A percentile compares a stretch with the other conserved stretches of the same genome.
These are phyloP conservation scores for Penicillium maclennaniae DNA, from an alignment of 495 filamentous ascomycete genomes.

Conservation along the genomic window DNA sequence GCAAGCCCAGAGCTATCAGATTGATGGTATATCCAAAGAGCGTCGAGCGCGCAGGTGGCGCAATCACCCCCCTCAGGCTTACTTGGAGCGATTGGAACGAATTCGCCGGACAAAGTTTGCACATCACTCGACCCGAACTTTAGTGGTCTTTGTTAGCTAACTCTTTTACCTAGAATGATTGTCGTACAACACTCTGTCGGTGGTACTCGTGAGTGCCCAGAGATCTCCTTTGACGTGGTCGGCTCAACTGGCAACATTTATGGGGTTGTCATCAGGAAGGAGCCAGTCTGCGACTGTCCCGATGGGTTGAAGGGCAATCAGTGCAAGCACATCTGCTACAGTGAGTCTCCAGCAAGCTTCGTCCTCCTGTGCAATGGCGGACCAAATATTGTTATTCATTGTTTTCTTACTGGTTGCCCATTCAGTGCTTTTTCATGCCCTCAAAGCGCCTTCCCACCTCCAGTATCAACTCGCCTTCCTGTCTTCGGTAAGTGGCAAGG, in stretches of 20 bases:
- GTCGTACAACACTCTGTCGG: slow-evolving; percentile 48
- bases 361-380: neutral
- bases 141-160: neutral
- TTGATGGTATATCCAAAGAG: slow-evolving; percentile 20
- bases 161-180: slow-evolving; percentile 49
- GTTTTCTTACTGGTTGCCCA: slow-evolving; percentile 16
- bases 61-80: slow-evolving; percentile 34
- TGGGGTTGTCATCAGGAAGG: slow-evolving; percentile 49
- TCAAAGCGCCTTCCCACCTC: slow-evolving; percentile 59
- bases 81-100: slow-evolving; percentile 38
- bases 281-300: slow-evolving; percentile 66
- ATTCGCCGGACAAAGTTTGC: slow-evolving; percentile 39
- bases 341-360: slow-evolving; percentile 28
- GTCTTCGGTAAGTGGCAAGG: slow-evolving; percentile 36
- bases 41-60: slow-evolving; percentile 40
- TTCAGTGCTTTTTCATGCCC: slow-evolving; percentile 59
- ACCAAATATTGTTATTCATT: neutral
- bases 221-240: slow-evolving; percentile 61
- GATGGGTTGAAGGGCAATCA: slow-evolving; percentile 59
- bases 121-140: neutral
- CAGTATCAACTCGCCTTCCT: slow-evolving; percentile 75
- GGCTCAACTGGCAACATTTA: slow-evolving; percentile 79
- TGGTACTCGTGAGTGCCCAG: slow-evolving; percentile 37
- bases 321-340: slow-evolving; percentile 72
- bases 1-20: neutral